Base-by-base conservation (phyloP, 1,284 basidiomycete genomes). In the Cryptococcus floricola region DNA sequence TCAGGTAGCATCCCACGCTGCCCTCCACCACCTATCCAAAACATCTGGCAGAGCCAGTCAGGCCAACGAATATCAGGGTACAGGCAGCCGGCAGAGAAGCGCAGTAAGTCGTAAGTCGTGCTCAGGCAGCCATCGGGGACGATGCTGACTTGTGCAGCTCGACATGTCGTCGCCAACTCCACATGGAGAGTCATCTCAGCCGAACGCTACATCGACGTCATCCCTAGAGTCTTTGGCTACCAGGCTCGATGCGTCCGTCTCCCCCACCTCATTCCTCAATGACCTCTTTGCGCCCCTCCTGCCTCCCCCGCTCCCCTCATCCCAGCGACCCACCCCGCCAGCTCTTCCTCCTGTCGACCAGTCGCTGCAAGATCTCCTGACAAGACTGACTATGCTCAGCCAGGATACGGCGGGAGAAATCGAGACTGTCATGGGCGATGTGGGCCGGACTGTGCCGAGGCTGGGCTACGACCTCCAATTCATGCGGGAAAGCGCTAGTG, bases 401-500 rank as follows among this genome's bases (percentile, higher is more conserved):
- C 87, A 91, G 72, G 92, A 95, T 66, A 92, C 91, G 0, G 89
- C 90, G 2, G 79, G 85, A 6, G 81, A 87, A 48, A 83, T 96
- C 48, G 93, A 96, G 73, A 85, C 86, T 62, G 84, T 85, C 47
- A 92, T 97, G 59, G 87, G 91, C 68, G 91, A 94, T 68, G 89
- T 95, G 48, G 90, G 91, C 1, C 84, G 91, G 49, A 85, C 86
- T 4, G 86, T 94, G 10, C 91, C 93, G 5, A 84, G 93, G 39
- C 81, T 97, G 46, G 86, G 87, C 1, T 96, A 95, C 70, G 93
- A 96, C 75, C 80, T 97, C 19, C 92, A 96, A 71, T 93, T 95
- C 77, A 93, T 96, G 85, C 86, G 89, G 48, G 93, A 96, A 70
- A 86, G 87, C 39, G 91, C 92, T 0, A 77, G 88, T 13, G 83